phyloP scores from a whole-genome alignment of 1,284 basidiomycete genomes.

The Papiliotrema nemorosa region DNA sequence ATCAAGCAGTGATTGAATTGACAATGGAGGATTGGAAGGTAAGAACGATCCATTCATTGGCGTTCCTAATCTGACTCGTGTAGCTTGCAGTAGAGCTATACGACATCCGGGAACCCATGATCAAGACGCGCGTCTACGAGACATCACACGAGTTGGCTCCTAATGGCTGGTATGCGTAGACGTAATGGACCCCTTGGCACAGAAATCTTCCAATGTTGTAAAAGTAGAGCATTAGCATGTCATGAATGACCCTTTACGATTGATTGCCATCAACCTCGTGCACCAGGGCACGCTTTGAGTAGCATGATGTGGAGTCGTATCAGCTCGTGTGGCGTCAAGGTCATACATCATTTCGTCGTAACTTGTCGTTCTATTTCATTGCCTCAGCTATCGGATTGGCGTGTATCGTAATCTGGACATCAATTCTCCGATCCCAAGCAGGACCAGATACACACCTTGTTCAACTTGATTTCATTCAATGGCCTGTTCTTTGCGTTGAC shows the following conservation, averaged over 20 bases:
- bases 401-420: constrained; percentile 76
- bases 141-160: constrained; percentile 7
- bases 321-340: no score
- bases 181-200: no score
- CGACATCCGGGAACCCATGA: constrained; percentile 48
- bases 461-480: constrained; percentile 74
- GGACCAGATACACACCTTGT: constrained; percentile 58
- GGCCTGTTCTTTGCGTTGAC: constrained; percentile 90
- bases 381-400: constrained; percentile 70
- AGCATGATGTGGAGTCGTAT: no score
- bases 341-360: no score
- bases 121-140: constrained; percentile 41
- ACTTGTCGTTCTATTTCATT: constrained; percentile 8
- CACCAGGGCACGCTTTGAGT: no score
- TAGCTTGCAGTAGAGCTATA: constrained; percentile 49
- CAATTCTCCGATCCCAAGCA: constrained; percentile 4
- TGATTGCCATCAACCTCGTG: no score
- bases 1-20: constrained; percentile 55
- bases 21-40: constrained; percentile 51
- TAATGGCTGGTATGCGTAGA: constrained; percentile 17
- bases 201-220: not conserved
- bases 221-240: not conserved
- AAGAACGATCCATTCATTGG: constrained; percentile 9
- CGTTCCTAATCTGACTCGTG: not conserved
- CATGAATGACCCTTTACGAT: no score